Conservation (phyloP, 495 filamentous ascomycete species). For the Penicillium taxi region DNA sequence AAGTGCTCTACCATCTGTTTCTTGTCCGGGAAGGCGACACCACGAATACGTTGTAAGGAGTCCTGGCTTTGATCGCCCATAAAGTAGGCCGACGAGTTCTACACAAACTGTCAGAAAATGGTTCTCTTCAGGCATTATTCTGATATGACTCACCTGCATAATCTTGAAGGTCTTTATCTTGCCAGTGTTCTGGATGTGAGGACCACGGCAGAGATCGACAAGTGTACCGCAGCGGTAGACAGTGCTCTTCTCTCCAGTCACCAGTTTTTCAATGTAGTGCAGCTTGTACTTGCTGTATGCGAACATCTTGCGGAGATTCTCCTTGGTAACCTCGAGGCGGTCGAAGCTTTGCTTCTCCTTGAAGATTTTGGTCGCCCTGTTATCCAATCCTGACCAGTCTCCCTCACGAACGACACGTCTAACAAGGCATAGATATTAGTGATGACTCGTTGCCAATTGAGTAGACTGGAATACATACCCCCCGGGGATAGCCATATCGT, state of each 20-base stretch:
- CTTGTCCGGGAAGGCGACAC: constrained; percentile 95
- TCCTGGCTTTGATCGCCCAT: constrained; percentile 89
- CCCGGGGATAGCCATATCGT: constrained; percentile 85
- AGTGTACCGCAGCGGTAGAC: constrained; percentile 83
- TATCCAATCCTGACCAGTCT: constrained; percentile 78
- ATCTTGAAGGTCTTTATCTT: constrained; percentile 89
- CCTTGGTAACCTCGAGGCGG: constrained; percentile 77
- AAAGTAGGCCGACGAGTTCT: constrained; percentile 96
- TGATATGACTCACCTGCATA: constrained; percentile 52
- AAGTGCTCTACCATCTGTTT: constrained; percentile 83
- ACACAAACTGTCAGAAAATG: constrained; percentile 2
- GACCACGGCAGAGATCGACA: constrained; percentile 74
- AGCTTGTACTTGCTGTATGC: constrained; percentile 92
- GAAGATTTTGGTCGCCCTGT: constrained; percentile 63
- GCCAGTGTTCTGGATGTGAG: constrained; percentile 85
- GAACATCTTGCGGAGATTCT: constrained; percentile 92
- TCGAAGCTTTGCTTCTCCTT: constrained; percentile 97
- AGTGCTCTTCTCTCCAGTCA: constrained; percentile 83
- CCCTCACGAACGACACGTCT: constrained; percentile 58
- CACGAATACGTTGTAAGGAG: constrained; percentile 90
- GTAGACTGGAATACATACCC: constrained; percentile 30
- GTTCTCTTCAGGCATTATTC: constrained; percentile 6
- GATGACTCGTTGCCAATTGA: constrained; percentile 14
- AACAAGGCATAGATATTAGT: not conserved
- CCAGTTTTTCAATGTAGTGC: constrained; percentile 89